Base-by-base conservation (phyloP, 2,329 filamentous ascomycete species). In the Colletotrichum kahawae region DNA sequence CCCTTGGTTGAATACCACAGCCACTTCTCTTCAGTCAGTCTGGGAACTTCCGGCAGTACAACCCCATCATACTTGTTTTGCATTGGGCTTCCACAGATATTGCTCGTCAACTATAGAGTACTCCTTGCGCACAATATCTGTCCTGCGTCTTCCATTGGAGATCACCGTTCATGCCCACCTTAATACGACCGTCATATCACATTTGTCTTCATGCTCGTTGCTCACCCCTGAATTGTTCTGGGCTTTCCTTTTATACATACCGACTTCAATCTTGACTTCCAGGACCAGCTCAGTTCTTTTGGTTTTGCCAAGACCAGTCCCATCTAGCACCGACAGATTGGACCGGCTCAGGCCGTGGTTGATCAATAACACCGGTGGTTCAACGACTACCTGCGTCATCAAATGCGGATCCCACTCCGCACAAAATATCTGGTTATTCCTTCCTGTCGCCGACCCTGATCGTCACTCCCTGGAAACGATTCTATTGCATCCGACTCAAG, bases 51-150 rank as follows among this genome's bases (percentile, higher is more conserved):
- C 34, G 48, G 71, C 71, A 57, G 67, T 66, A 48, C 31, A 38
- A 54, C 18, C 43, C 51, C 29, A 60, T 74, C 71, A 51, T 33
- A 71, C 67, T 59, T 66, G 67, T 71, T 75, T 54, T 75, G 72
- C 38, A 21, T 63, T 43, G 38, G 33, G 29, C 63, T 51, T 65
- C 67, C 21, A 24, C 34, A 62, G 27, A 60, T 71, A 62, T 68
- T 34, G 60, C 43, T 33, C 43, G 38, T 54, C 68, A 59, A 59
- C 43, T 64, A 75, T 63, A 62, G 60, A 66, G 43, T 29, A 38
- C 51, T 74, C 57, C 63, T 31, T 64, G 24, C 62, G 59, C 48
- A 7, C 34, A 48, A 31, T 59, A 36, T 60, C 51, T 38, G 56
- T 7, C 9, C 34, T 38, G n/a, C 59, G 27, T 59, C 18, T 31